phyloP scores from a whole-genome alignment of 2,329 filamentous ascomycete genomes.

The Ophiostoma perfectum region DNA sequence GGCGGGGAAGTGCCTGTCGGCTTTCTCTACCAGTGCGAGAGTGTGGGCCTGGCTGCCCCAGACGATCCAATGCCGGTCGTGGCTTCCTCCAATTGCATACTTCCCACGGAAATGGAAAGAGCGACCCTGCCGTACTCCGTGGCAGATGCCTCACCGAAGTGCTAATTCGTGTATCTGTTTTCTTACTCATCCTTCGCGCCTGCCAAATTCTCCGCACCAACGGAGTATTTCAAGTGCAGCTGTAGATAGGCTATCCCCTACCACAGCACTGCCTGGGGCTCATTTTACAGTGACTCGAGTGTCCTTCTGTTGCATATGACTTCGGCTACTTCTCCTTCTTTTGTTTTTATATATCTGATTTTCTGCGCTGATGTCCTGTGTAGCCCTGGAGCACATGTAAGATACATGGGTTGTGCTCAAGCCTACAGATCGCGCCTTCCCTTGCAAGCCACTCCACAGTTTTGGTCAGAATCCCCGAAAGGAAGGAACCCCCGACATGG shows the following conservation, averaged over 20 bases:
- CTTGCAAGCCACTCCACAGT: constrained; percentile 1
- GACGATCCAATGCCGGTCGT: constrained; percentile 13
- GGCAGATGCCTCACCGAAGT: background rate
- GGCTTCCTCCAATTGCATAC: constrained; percentile 23
- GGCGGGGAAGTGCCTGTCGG: constrained; percentile 17
- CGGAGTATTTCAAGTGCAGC: background rate
- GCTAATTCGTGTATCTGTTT: background rate
- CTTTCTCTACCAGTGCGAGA: constrained; percentile 1
- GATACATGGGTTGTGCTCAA: background rate
- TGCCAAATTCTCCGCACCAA: constrained; percentile 1
- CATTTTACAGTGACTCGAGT: background rate
- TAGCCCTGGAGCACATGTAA: background rate
- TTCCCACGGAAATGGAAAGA: constrained; percentile 17
- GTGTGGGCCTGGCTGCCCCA: constrained; percentile 12
- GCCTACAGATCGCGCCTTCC: background rate
- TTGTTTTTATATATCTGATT: constrained; percentile 4
- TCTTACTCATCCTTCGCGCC: background rate
- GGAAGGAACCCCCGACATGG: constrained; percentile 11
- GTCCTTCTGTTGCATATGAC: background rate
- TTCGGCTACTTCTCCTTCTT: background rate
- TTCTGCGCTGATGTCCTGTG: background rate
- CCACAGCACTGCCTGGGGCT: background rate
- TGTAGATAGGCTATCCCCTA: background rate
- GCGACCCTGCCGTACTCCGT: background rate
- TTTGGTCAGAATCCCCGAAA: constrained; percentile 8